A percentile compares a stretch with the other conserved stretches of the same genome.
phyloP scores from a whole-genome alignment of 1,139 yeast species.

The Kodamaea alishanica region DNA sequence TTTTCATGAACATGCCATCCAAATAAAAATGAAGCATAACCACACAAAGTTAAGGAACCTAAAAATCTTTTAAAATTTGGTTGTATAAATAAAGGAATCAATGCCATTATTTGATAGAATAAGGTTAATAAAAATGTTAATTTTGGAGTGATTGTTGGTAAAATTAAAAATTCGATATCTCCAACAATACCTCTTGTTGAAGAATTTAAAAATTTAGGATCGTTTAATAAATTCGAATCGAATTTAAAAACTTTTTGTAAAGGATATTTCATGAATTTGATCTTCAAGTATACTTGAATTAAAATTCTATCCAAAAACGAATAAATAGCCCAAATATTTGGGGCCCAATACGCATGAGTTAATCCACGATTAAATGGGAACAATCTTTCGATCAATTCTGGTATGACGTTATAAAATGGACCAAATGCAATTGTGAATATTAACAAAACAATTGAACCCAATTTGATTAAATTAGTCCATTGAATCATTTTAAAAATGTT shows the following conservation, averaged over 20 bases:
- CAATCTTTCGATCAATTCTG: constrained; percentile 62
- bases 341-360: constrained; percentile 99
- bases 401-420: constrained; percentile 70
- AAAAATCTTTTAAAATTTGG: constrained; percentile 78
- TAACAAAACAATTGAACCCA: constrained; percentile 62
- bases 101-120: constrained; percentile 75
- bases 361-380: constrained; percentile 95
- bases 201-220: constrained; percentile 28
- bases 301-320: constrained; percentile 78
- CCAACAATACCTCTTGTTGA: constrained; percentile 91
- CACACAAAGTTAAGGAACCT: constrained; percentile 85
- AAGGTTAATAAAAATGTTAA: constrained; percentile 74
- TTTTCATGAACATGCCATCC: constrained; percentile 99
- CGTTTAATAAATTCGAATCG: constrained; percentile 24
- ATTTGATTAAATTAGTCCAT: constrained; percentile 56
- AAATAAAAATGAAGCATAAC: constrained; percentile 83
- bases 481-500: constrained; percentile 40
- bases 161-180: constrained; percentile 73
- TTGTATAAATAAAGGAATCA: constrained; percentile 68
- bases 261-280: constrained; percentile 44
- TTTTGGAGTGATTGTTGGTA: constrained; percentile 78
- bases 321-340: constrained; percentile 93
- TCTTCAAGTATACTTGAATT: constrained; percentile 45
- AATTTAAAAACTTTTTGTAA: constrained; percentile 33
- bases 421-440: constrained; percentile 71